Conservation (phyloP, 306 rosid species). For the Quercus dentata region DNA sequence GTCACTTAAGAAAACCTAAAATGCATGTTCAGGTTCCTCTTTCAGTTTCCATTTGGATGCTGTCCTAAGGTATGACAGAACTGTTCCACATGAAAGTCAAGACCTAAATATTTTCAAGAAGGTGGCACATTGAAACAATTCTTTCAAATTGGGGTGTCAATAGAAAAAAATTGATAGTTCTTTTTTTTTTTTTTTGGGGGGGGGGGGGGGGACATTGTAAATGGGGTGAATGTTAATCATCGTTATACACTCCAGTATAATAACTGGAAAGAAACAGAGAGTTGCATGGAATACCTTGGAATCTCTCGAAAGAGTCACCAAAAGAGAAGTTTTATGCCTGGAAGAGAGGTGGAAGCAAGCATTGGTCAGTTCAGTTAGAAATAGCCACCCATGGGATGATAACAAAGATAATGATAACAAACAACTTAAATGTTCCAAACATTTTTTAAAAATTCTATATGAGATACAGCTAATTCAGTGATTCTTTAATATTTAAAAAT, state of each 20-base stretch:
- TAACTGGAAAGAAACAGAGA: background rate
- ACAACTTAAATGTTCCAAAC: background rate
- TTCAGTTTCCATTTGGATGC: conserved; percentile 1
- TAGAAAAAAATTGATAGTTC: too few relatives aligned
- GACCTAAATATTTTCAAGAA: background rate
- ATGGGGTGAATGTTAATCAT: background rate
- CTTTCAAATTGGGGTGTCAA: background rate
- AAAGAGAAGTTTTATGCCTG: conserved; percentile 76
- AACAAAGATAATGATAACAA: background rate
- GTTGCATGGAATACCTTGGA: conserved; percentile 52
- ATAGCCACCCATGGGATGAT: background rate
- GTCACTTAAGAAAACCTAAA: conserved; percentile 1
- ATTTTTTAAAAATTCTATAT: background rate
- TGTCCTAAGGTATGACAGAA: background rate
- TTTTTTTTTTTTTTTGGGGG: too few relatives aligned
- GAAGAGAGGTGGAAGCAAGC: conserved; percentile 23
- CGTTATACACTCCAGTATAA: background rate
- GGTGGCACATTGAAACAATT: too few relatives aligned
- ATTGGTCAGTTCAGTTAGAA: conserved; percentile 19
- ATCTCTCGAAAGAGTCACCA: conserved; percentile 76
- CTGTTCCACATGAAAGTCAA: background rate
- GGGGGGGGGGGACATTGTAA: too few relatives aligned
- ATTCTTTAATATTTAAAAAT: background rate
- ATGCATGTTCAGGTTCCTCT: background rate
- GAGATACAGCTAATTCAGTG: background rate